These are phyloP conservation scores for Syzygium syzygioides DNA, from an alignment of 441 rosid genomes.

Conservation along the genomic window DNA sequence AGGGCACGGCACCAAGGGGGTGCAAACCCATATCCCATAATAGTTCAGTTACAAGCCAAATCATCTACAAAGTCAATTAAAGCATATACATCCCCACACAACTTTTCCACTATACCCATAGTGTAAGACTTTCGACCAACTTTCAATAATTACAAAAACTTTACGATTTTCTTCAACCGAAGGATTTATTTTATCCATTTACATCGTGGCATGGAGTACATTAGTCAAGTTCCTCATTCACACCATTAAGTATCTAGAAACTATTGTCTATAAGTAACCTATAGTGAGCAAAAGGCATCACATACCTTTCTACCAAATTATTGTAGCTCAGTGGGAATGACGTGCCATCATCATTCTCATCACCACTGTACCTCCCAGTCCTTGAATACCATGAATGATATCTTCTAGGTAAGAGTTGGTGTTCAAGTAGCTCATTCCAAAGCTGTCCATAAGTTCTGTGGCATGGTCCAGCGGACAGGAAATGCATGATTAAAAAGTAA, in stretches of 20 bases:
- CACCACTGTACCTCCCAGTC: conserved; percentile 50
- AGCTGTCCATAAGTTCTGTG: conserved; percentile 64
- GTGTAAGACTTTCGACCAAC: not conserved
- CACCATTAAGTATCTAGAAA: not conserved
- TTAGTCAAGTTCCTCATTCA: not conserved
- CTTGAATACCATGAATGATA: conserved; percentile 98
- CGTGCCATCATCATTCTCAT: conserved; percentile 72
- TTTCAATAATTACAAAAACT: not conserved
- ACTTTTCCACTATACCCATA: not conserved
- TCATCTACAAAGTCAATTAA: not conserved
- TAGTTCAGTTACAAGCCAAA: not conserved
- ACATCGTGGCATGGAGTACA: not conserved
- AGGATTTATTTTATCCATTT: not conserved
- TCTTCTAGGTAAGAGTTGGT: conserved; percentile 93
- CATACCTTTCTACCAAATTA: conserved; percentile 73
- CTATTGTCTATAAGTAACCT: not conserved
- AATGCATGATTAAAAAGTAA: conserved; percentile 92
- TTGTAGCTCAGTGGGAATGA: conserved; percentile 77
- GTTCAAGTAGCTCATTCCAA: conserved; percentile 86
- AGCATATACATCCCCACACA: not conserved
- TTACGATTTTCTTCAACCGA: not conserved
- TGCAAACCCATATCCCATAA: not conserved
- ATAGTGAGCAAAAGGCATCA: not conserved
- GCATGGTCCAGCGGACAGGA: conserved; percentile 91
- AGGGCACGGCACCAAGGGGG: not conserved